phyloP scores from a whole-genome alignment of 176 grass and related monocot genomes.

The Aegilops bicornis region DNA sequence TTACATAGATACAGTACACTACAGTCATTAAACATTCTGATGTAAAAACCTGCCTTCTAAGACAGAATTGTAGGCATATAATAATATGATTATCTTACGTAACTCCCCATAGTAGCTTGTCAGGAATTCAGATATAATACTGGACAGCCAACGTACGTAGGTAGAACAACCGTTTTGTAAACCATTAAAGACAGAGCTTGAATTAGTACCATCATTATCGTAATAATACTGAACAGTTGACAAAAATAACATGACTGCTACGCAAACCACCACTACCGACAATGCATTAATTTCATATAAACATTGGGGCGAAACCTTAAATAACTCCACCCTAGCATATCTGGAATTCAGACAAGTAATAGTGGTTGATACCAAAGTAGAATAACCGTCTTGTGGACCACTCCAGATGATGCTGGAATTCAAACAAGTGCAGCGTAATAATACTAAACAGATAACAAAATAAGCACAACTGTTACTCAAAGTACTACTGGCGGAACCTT shows the following conservation, averaged over 20 bases:
- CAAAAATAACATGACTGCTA: background rate
- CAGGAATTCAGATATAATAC: conserved; percentile 11
- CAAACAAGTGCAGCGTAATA: background rate
- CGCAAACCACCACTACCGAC: background rate
- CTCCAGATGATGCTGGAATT: background rate
- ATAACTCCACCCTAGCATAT: too few relatives aligned
- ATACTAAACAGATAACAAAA: background rate
- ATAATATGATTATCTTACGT: background rate
- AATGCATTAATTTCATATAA: background rate
- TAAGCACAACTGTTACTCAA: background rate
- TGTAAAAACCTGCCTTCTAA: background rate
- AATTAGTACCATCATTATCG: background rate
- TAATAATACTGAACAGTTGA: background rate
- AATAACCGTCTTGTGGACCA: background rate
- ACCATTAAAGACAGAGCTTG: background rate
- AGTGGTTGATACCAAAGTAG: background rate
- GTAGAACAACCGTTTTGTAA: background rate
- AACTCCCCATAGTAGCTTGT: background rate
- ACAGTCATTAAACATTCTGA: background rate
- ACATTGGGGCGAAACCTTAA: background rate
- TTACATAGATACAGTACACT: background rate
- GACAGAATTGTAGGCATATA: background rate
- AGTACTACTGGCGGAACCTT: background rate
- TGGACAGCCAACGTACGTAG: background rate
- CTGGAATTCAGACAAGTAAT: background rate